These are phyloP conservation scores for Saccharomycopsis selenospora DNA, from an alignment of 805 yeast genomes.

Conservation along the genomic window DNA sequence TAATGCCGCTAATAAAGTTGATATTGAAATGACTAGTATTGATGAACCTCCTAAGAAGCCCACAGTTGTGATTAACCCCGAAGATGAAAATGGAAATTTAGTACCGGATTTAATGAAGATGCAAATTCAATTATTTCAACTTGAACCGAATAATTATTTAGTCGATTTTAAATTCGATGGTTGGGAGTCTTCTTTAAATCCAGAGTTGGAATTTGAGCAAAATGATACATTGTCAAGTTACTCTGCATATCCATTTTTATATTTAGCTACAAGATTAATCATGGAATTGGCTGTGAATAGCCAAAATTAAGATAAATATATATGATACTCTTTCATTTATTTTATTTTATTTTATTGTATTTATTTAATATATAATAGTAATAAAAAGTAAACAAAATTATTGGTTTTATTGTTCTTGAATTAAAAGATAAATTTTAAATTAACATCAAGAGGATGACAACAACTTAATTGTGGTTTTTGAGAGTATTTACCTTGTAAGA, in stretches of 20 bases:
- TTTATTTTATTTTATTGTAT: not conserved
- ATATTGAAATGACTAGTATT: slow-evolving; percentile 21
- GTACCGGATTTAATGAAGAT: slow-evolving; percentile 84
- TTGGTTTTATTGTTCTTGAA: no score
- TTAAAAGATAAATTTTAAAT: slow-evolving; percentile 36
- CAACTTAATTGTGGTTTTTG: slow-evolving; percentile 70
- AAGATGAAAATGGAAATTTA: slow-evolving; percentile 22
- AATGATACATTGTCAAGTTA: slow-evolving; percentile 81
- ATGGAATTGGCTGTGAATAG: slow-evolving; percentile 97
- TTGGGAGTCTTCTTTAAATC: slow-evolving; percentile 55
- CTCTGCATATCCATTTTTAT: slow-evolving; percentile 91
- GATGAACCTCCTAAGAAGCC: not conserved
- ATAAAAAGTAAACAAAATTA: not conserved
- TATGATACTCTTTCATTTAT: slow-evolving; percentile 17
- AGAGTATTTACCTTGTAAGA: slow-evolving; percentile 51
- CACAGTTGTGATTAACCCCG: not conserved
- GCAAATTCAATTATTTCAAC: slow-evolving; percentile 93
- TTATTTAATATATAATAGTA: no score
- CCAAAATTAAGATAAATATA: slow-evolving; percentile 37
- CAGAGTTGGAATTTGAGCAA: slow-evolving; percentile 21
- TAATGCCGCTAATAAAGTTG: slow-evolving; percentile 23
- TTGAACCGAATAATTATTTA: slow-evolving; percentile 91
- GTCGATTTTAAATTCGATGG: slow-evolving; percentile 98
- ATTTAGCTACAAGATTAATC: slow-evolving; percentile 82
- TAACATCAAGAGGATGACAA: slow-evolving; percentile 59